phyloP scores from a whole-genome alignment of 352 stramenopile genomes.

The Pythium insidiosum region DNA sequence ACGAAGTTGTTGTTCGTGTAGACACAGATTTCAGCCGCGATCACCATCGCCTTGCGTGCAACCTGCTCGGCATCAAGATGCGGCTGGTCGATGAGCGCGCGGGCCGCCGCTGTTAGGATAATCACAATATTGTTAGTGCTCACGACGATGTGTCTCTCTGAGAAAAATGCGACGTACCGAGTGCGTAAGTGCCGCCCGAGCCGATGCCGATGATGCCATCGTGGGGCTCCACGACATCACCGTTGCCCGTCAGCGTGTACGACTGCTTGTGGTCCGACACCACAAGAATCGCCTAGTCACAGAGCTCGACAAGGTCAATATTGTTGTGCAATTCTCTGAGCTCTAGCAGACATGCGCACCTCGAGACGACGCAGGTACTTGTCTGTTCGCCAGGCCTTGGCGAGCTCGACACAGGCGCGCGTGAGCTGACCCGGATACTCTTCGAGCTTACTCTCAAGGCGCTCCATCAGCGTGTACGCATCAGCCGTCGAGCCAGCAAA shows the following conservation, averaged over 20 bases:
- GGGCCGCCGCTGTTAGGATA: constrained; percentile 79
- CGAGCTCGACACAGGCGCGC: constrained; percentile 96
- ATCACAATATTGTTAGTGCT: no score
- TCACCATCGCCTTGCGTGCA: constrained; percentile 90
- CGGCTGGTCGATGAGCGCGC: constrained; percentile 92
- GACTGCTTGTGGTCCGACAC: constrained; percentile 94
- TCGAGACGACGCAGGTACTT: constrained; percentile 97
- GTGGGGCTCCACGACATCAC: constrained; percentile 96
- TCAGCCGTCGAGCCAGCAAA: constrained; percentile 97
- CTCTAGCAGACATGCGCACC: constrained; percentile 27
- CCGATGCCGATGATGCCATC: constrained; percentile 96
- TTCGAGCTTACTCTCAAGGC: constrained; percentile 97
- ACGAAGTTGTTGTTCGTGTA: constrained; percentile 99
- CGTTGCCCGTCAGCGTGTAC: constrained; percentile 97
- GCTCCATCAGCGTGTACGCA: constrained; percentile 97
- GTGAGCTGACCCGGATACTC: constrained; percentile 97
- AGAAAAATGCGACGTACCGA: constrained; percentile 53
- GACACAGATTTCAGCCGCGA: constrained; percentile 97
- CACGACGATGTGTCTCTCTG: no score
- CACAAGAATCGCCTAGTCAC: constrained; percentile 75
- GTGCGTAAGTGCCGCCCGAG: constrained; percentile 89
- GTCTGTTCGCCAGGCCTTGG: constrained; percentile 98
- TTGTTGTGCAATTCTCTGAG: no score
- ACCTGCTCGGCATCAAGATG: constrained; percentile 93
- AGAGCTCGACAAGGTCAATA: no score